A percentile compares a stretch with the other conserved stretches of the same genome.
Conservation (phyloP, 495 filamentous ascomycete species). For the Copromyces sp. region DNA sequence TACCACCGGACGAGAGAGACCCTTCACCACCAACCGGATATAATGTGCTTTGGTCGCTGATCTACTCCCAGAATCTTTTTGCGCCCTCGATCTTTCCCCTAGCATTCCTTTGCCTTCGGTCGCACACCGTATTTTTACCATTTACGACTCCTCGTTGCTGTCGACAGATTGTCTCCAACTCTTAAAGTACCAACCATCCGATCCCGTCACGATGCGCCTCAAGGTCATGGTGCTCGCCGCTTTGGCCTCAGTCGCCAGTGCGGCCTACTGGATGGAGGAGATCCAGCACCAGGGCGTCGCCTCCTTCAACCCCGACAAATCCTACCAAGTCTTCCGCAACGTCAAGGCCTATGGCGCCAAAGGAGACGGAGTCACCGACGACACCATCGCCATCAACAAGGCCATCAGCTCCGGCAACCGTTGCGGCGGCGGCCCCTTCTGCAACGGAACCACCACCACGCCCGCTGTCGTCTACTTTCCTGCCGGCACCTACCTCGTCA, state of each 20-base stretch:
- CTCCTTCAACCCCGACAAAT: constrained; percentile 24
- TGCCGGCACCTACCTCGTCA: constrained; percentile 51
- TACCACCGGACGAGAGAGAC: neutral
- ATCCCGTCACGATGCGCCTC: neutral
- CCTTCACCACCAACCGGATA: neutral
- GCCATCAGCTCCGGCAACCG: constrained; percentile 63
- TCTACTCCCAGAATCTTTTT: neutral
- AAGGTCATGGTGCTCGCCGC: neutral
- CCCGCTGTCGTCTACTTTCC: constrained; percentile 67
- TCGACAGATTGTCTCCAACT: neutral
- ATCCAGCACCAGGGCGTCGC: constrained; percentile 39
- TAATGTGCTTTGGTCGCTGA: neutral
- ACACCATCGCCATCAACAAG: constrained; percentile 35
- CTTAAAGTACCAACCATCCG: neutral
- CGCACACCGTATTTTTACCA: neutral
- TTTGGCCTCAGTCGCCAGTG: constrained; percentile 6
- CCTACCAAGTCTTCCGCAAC: constrained; percentile 62
- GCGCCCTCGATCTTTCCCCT: neutral
- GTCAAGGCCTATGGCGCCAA: constrained; percentile 72
- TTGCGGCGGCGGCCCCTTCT: constrained; percentile 60
- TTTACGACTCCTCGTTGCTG: neutral
- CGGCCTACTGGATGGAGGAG: constrained; percentile 36
- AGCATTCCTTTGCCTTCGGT: neutral
- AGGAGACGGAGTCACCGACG: constrained; percentile 48
- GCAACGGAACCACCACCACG: constrained; percentile 63